Percentiles rank a stretch among this genome's conserved stretches.
Conservation (phyloP, 2,329 filamentous ascomycete genomes). For the Onygenales sp. region DNA sequence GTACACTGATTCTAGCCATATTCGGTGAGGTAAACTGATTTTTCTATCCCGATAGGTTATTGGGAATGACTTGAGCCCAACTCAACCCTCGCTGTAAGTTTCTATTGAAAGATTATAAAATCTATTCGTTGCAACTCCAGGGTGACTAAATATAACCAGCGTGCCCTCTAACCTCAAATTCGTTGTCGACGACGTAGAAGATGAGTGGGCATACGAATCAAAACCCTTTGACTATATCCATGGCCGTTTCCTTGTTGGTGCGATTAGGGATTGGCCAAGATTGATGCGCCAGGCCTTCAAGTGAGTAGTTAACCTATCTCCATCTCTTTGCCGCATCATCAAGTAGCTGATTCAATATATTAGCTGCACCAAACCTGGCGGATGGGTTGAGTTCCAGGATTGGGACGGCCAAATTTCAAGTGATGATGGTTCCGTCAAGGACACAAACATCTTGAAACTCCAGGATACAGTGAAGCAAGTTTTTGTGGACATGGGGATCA, state of each 20-base stretch:
- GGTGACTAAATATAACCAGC: slow-evolving; percentile 7
- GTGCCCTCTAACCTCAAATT: slow-evolving; percentile 48
- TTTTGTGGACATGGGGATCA: slow-evolving; percentile 2
- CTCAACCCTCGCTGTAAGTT: background rate
- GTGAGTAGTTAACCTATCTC: background rate
- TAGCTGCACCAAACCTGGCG: slow-evolving; percentile 25
- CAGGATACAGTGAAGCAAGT: slow-evolving; percentile 11
- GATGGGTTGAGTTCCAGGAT: slow-evolving; percentile 33
- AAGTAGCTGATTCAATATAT: background rate
- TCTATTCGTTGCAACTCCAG: background rate
- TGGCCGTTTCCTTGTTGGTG: slow-evolving; percentile 47
- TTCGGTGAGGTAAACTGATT: background rate
- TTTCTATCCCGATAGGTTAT: background rate
- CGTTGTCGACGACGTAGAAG: slow-evolving; percentile 49
- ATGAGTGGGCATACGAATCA: slow-evolving; percentile 44
- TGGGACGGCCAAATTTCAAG: slow-evolving; percentile 7
- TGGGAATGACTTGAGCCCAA: background rate
- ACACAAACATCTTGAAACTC: slow-evolving; percentile 8
- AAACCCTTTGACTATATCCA: slow-evolving; percentile 52
- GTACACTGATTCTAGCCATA: background rate
- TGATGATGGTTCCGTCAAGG: background rate
- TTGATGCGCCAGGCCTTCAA: slow-evolving; percentile 37
- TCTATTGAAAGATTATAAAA: background rate
- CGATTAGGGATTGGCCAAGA: slow-evolving; percentile 46
- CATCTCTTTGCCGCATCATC: background rate